Base-by-base conservation (phyloP, 805 yeast genomes). In the Metschnikowia anglica region DNA sequence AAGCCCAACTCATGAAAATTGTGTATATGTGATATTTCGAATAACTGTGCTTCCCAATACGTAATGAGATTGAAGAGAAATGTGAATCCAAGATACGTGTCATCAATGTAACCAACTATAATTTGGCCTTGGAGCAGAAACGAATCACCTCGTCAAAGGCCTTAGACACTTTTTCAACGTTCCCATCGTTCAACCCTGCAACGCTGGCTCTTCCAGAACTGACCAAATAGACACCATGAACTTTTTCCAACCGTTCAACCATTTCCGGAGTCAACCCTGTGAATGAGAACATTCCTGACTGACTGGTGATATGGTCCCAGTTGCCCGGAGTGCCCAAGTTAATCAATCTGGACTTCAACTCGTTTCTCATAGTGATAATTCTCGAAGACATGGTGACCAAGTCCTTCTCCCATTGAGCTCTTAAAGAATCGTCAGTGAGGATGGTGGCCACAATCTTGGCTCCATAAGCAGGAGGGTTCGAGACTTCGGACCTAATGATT, bases 251-350 rank as follows among this genome's bases (percentile, higher is more conserved):
- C 52, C 85, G 76, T 39, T 74, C 76, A 42, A 85, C 96, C 80
- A 88, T 91, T 24, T 78, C 83, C 21, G 84, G 71, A 5, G 76
- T 67, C 55, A 91, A 76, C 1, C 97, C 99, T 23, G 98, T 91
- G 70, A 83, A 91, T 26, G 96, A 88, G 64, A 91, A 91, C 98
- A 91, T 91, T 56, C 99, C 99, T 49, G 87, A 85, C 73, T 93
- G 99, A 51, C 74, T 73, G 35, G 81, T 83, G 58, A 91, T 87
- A 68, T 91, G 98, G 53, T 80, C 85, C 98, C 98, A 91, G 56
- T 73, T 78, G 36, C 96, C 97, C 23, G 96, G 96, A 18, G 98
- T 88, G 16, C 58, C 53, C 49, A 87, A 77, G 40, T 66, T 47
- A 38, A 75, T 76, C 48, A 91, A 75, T 47, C 75, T 74, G 42